Conservation (phyloP, 495 filamentous ascomycete species). For the Hypoxylon cercidicola region DNA sequence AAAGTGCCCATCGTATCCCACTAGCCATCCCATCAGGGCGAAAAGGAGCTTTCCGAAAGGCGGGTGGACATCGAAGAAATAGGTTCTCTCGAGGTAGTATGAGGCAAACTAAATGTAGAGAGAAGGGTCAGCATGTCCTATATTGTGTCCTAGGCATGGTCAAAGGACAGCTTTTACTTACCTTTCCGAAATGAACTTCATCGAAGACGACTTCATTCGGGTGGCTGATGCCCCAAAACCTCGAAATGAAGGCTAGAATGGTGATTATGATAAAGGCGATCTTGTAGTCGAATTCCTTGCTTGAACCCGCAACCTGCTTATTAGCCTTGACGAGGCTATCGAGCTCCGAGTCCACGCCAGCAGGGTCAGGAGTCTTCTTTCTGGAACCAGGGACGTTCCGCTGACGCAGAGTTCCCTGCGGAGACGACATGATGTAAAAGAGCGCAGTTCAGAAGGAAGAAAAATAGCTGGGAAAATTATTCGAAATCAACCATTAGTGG, state of each 20-base stretch:
- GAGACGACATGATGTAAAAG: slow-evolving; percentile 53
- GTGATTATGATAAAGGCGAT: slow-evolving; percentile 82
- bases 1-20: slow-evolving; percentile 95
- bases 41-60: slow-evolving; percentile 93
- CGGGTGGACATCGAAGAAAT: slow-evolving; percentile 99
- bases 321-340: slow-evolving; percentile 53
- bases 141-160: neutral
- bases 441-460: slow-evolving; percentile 29
- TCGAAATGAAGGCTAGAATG: slow-evolving; percentile 82
- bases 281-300: slow-evolving; percentile 85
- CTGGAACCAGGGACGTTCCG: slow-evolving; percentile 59
- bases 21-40: slow-evolving; percentile 95
- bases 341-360: slow-evolving; percentile 57
- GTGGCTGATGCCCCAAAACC: slow-evolving; percentile 95
- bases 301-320: slow-evolving; percentile 40
- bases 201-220: slow-evolving; percentile 98
- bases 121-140: slow-evolving; percentile 27
- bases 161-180: slow-evolving; percentile 52
- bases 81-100: slow-evolving; percentile 96
- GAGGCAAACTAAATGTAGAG: slow-evolving; percentile 78
- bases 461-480: slow-evolving; percentile 18
- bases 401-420: slow-evolving; percentile 64
- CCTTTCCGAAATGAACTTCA: slow-evolving; percentile 99
- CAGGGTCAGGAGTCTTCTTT: slow-evolving; percentile 52
- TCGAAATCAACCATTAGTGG: slow-evolving; percentile 20